phyloP scores from a whole-genome alignment of 1,284 basidiomycete genomes.

The Boletus coffeatus region DNA sequence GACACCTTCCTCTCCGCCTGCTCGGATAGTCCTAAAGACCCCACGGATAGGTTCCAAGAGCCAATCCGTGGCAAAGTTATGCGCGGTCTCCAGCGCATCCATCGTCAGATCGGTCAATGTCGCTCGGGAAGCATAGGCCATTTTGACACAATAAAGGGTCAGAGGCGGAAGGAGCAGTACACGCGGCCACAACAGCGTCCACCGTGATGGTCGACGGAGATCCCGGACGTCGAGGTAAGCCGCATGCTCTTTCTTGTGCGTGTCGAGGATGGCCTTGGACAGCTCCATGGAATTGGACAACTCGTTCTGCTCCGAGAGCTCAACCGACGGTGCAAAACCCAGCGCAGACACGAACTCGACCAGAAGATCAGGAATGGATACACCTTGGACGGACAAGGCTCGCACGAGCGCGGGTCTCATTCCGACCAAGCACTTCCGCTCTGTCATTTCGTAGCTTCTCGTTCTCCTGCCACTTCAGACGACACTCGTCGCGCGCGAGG shows the following conservation, averaged over 20 bases:
- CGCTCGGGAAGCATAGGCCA: constrained; percentile 47
- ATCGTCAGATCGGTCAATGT: constrained; percentile 47
- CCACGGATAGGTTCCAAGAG: constrained; percentile 83
- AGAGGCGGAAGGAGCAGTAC: constrained; percentile 63
- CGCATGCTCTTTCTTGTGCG: constrained; percentile 29
- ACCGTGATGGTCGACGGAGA: constrained; percentile 53
- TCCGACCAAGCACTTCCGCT: constrained; percentile 55
- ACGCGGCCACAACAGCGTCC: constrained; percentile 62
- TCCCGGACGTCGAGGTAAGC: constrained; percentile 31
- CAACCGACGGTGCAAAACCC: constrained; percentile 15
- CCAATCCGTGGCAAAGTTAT: constrained; percentile 81
- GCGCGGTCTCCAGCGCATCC: constrained; percentile 63
- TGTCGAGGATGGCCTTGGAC: constrained; percentile 17
- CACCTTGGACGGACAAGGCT: constrained; percentile 9
- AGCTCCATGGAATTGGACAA: constrained; percentile 25
- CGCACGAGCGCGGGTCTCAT: constrained; percentile 42
- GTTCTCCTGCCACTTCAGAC: constrained; percentile 49
- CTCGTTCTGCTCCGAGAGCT: constrained; percentile 11
- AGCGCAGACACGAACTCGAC: constrained; percentile 18
- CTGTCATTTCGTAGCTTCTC: constrained; percentile 57
- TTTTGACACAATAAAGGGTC: constrained; percentile 42
- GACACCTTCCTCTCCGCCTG: constrained; percentile 67
- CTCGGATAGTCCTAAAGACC: constrained; percentile 78
- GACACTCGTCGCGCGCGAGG: constrained; percentile 61
- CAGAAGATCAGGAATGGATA: constrained; percentile 14